Conservation (phyloP, 331 rosid species). For the Stylosanthes scabra region DNA sequence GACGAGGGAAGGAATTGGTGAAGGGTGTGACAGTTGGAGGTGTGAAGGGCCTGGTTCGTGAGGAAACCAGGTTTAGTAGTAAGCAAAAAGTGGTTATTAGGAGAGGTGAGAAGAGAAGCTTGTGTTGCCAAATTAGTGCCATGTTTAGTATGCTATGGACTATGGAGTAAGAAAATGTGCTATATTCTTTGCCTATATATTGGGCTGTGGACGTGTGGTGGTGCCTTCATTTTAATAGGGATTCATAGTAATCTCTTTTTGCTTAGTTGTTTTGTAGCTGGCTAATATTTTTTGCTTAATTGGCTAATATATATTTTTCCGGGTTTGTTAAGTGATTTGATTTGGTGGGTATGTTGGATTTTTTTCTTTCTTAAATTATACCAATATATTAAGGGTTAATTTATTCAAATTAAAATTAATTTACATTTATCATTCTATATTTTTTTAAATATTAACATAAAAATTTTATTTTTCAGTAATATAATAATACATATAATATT, state of each 20-base stretch:
- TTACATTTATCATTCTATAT: too few species aligned
- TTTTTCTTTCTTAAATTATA: too few species aligned
- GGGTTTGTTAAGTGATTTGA: too few species aligned
- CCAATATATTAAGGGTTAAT: too few species aligned
- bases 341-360: too few species aligned
- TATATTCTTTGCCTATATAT: conserved; percentile 52
- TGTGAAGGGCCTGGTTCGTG: conserved; percentile 55
- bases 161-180: conserved; percentile 25
- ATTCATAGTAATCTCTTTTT: conserved; percentile 39
- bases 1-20: conserved; percentile 73
- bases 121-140: conserved; percentile 52
- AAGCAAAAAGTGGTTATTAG: conserved; percentile 45
- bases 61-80: conserved; percentile 51
- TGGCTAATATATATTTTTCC: too few species aligned
- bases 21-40: conserved; percentile 70
- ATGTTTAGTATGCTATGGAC: conserved; percentile 54
- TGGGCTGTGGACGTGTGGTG: conserved; percentile 43
- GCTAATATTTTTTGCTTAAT: conserved; percentile 26
- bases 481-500: too few species aligned
- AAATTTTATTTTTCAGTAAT: too few species aligned
- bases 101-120: conserved; percentile 39
- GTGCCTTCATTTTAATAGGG: conserved; percentile 20
- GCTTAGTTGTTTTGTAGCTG: conserved; percentile 94
- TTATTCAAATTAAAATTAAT: too few species aligned
- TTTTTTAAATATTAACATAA: too few species aligned